Evolutionary conservation across 495 filamentous ascomycete genomes (phyloP).

Genomic region (Hypoxylon lenormandii): DNA sequence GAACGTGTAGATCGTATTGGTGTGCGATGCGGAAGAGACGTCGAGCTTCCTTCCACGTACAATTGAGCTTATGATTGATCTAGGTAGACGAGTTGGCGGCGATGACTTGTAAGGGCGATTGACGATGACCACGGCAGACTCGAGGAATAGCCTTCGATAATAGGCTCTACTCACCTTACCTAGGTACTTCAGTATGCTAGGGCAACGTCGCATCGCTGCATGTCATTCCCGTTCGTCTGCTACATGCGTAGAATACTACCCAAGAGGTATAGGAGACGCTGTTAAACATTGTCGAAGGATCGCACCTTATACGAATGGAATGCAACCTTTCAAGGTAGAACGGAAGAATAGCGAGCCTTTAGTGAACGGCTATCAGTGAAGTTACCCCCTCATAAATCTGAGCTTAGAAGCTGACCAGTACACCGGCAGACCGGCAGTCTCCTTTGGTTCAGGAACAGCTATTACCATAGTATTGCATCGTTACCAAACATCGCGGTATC

Average conservation of each 20-base stretch:
- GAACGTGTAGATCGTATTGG: too few species aligned
- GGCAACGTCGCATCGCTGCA: slow-evolving; percentile 30
- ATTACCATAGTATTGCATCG: too few species aligned
- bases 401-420: too few species aligned
- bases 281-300: slow-evolving; percentile 23
- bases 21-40: too few species aligned
- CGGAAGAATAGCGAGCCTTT: too few species aligned
- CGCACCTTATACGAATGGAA: not conserved
- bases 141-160: not conserved
- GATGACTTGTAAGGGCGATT: not conserved
- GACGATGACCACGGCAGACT: not conserved
- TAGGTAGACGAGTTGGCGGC: not conserved
- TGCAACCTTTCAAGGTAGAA: slow-evolving; percentile 11
- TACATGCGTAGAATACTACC: slow-evolving; percentile 15
- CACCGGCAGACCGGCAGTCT: not conserved
- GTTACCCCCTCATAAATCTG: too few species aligned
- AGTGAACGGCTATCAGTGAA: too few species aligned
- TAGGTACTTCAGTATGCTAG: too few species aligned
- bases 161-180: not conserved
- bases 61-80: too few species aligned
- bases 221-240: slow-evolving; percentile 34
- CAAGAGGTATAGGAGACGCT: slow-evolving; percentile 12
- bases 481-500: too few species aligned
- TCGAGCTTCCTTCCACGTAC: not conserved
- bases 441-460: too few species aligned